Conservation (phyloP, 305 asterid genomes). For the Monarda citriodora region DNA sequence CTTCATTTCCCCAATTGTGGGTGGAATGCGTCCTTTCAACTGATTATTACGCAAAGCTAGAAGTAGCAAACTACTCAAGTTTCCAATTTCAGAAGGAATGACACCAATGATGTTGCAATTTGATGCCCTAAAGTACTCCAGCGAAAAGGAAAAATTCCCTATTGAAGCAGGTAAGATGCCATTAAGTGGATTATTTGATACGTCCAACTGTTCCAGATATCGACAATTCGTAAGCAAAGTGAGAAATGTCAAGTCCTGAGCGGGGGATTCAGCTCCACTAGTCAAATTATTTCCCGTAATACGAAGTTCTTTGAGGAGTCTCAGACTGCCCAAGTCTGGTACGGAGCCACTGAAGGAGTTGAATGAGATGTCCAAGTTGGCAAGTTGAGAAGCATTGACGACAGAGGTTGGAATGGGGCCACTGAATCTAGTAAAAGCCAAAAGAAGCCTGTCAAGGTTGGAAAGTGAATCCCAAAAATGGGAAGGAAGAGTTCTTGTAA, state of each 20-base stretch:
- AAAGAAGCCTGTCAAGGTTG: constrained; percentile 15
- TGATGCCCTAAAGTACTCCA: not conserved
- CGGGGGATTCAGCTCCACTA: not conserved
- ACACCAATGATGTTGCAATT: not conserved
- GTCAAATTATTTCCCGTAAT: not conserved
- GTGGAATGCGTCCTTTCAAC: not conserved
- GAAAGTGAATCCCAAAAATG: constrained; percentile 6
- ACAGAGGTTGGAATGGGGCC: constrained; percentile 30
- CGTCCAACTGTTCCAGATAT: not conserved
- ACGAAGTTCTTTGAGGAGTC: not conserved
- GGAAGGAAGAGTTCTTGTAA: constrained; percentile 30
- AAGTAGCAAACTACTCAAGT: not conserved
- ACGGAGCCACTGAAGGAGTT: constrained; percentile 23
- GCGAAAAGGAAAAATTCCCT: not conserved
- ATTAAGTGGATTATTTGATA: not conserved
- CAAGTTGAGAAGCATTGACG: constrained; percentile 39
- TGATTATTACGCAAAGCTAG: not conserved
- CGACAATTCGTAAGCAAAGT: not conserved
- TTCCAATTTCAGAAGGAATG: not conserved
- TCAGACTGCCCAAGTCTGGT: not conserved
- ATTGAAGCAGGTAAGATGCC: not conserved
- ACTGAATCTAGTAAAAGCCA: constrained; percentile 21
- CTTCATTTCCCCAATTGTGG: not conserved
- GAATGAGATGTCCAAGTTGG: too few relatives aligned
- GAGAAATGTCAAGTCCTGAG: not conserved